Evolutionary conservation across 2,329 filamentous ascomycete species (phyloP).

Genomic region (Fusarium avenaceum): DNA sequence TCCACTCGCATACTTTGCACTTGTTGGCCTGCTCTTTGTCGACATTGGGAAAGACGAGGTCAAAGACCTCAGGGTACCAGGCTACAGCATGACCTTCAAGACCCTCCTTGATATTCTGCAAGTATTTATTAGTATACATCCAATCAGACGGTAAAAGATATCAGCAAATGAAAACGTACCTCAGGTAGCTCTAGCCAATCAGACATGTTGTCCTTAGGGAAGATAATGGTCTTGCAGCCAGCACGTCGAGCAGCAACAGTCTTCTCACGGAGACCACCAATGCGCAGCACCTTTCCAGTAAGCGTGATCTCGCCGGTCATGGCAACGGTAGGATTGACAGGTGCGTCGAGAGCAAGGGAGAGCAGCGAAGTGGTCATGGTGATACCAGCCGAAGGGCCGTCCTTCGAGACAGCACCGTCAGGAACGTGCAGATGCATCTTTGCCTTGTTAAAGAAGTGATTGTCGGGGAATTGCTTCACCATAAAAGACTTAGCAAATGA

Average conservation of each 20-base stretch:
- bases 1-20: conserved; percentile 74
- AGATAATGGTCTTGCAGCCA: conserved; percentile 92
- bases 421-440: conserved; percentile 96
- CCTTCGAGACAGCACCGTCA: conserved; percentile 95
- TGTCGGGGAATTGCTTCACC: conserved; percentile 86
- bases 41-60: conserved; percentile 87
- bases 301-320: conserved; percentile 99
- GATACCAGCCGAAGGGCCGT: conserved; percentile 92
- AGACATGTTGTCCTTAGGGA: conserved; percentile 93
- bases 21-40: conserved; percentile 80
- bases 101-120: conserved; percentile 96
- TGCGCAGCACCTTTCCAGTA: conserved; percentile 94
- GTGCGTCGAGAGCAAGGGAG: conserved; percentile 82
- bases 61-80: conserved; percentile 96
- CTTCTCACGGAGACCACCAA: conserved; percentile 95
- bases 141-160: background rate
- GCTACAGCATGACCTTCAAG: conserved; percentile 90
- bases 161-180: conserved; percentile 69
- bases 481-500: conserved; percentile 93
- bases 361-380: conserved; percentile 97
- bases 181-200: conserved; percentile 98
- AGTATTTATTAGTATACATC: conserved; percentile 24
- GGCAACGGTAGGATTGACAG: conserved; percentile 87
- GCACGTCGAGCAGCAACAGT: conserved; percentile 94
- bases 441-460: conserved; percentile 96